Evolutionary conservation across 345 rosid species (phyloP).

Genomic region (Acer saccharum): DNA sequence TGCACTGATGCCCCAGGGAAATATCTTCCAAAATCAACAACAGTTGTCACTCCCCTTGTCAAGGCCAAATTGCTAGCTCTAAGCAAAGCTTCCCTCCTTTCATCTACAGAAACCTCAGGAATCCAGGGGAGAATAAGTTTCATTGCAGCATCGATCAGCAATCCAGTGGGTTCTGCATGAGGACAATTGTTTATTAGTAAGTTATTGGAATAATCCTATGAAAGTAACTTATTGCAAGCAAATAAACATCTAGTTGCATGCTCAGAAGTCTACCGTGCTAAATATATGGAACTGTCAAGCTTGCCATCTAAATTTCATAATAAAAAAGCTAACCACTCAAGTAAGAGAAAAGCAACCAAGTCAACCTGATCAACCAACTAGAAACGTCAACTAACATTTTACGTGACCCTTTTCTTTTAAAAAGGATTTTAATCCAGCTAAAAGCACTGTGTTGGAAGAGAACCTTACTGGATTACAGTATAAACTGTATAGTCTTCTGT

Average conservation of each 20-base stretch:
- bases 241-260: neutral
- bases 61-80: constrained; percentile 77
- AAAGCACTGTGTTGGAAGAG: neutral
- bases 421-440: neutral
- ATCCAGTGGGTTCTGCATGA: constrained; percentile 76
- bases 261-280: neutral
- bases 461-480: neutral
- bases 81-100: constrained; percentile 80
- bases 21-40: constrained; percentile 85
- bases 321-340: neutral
- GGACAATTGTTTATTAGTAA: neutral
- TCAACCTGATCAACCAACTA: neutral
- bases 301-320: neutral
- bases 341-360: neutral
- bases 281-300: neutral
- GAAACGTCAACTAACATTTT: neutral
- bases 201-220: neutral
- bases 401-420: neutral
- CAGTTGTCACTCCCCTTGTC: constrained; percentile 82
- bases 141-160: constrained; percentile 88
- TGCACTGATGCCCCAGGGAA: constrained; percentile 67
- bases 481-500: neutral
- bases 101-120: constrained; percentile 68
- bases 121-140: constrained; percentile 56
- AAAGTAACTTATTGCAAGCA: neutral